Base-by-base conservation (phyloP, 75 land plant genomes). In the Picea sitchensis region DNA sequence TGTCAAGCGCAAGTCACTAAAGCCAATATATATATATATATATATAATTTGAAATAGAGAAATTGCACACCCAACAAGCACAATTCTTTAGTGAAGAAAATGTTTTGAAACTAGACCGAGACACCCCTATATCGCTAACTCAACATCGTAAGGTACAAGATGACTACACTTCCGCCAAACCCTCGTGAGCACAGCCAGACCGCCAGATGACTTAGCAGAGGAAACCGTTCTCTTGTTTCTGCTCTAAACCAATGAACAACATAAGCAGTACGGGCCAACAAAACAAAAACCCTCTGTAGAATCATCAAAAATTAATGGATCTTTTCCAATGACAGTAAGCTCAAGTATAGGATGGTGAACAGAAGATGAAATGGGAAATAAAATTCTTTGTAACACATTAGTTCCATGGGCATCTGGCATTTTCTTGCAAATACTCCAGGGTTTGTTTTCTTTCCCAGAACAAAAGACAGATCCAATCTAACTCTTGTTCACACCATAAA, bases 161-260 rank as follows among this genome's bases (percentile, higher is more conserved):
- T n/a, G n/a, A n/a, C n/a, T n/a, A n/a, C n/a, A n/a, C n/a, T n/a
- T n/a, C n/a, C n/a, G n/a, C n/a, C n/a, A n/a, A n/a, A n/a, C n/a
- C n/a, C n/a, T n/a, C n/a, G n/a, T n/a, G n/a, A n/a, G n/a, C n/a
- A n/a, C n/a, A n/a, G n/a, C n/a, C n/a, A n/a, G n/a, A 44, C 15
- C 44, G 54, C 73, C 11, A 71, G 2, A 41, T 71, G 73, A 8
- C 44, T 44, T 20, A 71, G 54, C 47, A 9, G 41, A 71, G 38
- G 73, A 71, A n/a, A 44, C 44, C 73, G 47, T 68, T 68, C 73
- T 71, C 3, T 71, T 71, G 54, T 18, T 44, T 71, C 73, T 2
- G 26, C 76, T 31, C 59, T 75, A 57, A 75, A 57, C 76, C 76
- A 75, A 31, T 75, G 59, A 57, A 75, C 76, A 57, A 30, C 76